These are phyloP conservation scores for Zymoseptoria tritici DNA, from an alignment of 2,329 filamentous ascomycete genomes.

Conservation along the genomic window DNA sequence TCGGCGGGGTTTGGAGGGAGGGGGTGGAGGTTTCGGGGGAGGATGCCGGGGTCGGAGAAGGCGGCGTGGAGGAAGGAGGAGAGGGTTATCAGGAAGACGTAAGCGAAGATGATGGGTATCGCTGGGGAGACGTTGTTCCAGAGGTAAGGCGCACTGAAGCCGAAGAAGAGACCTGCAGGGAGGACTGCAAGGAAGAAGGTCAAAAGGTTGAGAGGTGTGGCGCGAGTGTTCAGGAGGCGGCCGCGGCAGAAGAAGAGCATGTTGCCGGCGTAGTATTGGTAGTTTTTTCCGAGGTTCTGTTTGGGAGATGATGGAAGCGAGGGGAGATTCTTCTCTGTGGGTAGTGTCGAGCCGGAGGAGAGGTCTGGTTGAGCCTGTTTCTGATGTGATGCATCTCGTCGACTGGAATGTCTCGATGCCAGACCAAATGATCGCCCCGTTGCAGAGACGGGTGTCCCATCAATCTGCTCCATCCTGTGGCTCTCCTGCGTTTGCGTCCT, in stretches of 20 bases:
- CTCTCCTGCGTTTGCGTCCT: background rate
- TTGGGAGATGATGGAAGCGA: background rate
- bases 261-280: constrained; percentile 91
- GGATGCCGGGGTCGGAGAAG: constrained; percentile 82
- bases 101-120: constrained; percentile 81
- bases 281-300: constrained; percentile 55
- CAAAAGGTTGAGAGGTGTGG: constrained; percentile 80
- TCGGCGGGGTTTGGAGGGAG: constrained; percentile 70
- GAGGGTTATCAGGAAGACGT: constrained; percentile 81
- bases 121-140: constrained; percentile 83
- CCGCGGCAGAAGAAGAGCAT: constrained; percentile 83
- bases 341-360: constrained; percentile 70
- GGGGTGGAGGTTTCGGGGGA: constrained; percentile 84
- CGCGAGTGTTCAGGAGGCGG: constrained; percentile 72
- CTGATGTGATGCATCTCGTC: constrained; percentile 9
- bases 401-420: constrained; percentile 16
- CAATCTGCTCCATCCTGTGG: background rate
- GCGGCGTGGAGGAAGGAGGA: constrained; percentile 94
- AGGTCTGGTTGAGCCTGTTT: background rate
- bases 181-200: constrained; percentile 75
- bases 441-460: background rate
- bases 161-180: constrained; percentile 76
- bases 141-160: constrained; percentile 73
- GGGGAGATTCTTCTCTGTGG: constrained; percentile 12
- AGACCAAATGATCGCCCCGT: constrained; percentile 12